Evolutionary conservation across 73 alveolate species (phyloP), one percentile per base, ranked within the genome.

Genomic region (Urostyla sp.): DNA sequence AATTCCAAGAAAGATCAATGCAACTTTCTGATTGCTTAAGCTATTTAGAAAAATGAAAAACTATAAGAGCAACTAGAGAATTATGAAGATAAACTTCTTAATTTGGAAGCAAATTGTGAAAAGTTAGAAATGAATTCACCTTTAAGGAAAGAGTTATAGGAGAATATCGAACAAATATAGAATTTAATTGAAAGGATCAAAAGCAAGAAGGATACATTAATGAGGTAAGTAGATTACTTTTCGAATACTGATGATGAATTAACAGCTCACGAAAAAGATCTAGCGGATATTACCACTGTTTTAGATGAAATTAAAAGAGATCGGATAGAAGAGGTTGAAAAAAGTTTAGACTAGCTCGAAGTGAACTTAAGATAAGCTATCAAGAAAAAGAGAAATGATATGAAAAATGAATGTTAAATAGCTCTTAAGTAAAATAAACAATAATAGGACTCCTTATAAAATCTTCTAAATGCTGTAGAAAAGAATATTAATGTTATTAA

Each of bases 361-460:
- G 44, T 43, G 45, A 8, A 63, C 28, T 31, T 63, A 11, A 63
- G 44, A 24, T 27, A 37, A 63, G 24, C 11, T 1, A 16, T 37
- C 4, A 63, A 63, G 23, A 4, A 63, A 16, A 38, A 63, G n/a
- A 20, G 79, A 40, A 63, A 40, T 23, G 27, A 34, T 26, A 63
- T 24, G 26, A 27, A 63, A 27, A 38, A 40, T 21, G 57, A 63
- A 28, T 63, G n/a, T 40, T 18, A 38, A 11, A 28, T 43, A n/a
- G 31, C n/a, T 38, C 5, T 38, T 5, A 23, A 40, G 26, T n/a
- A 10, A 20, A 20, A 35, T 35, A 34, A 63, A 11, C 38, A 2
- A 11, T 5, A 63, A 3, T 24, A 43, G 2, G 16, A 63, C 30
- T 5, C 37, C 18, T 28, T 63, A 38, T 8, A 38, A 8, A 27